A percentile compares a stretch with the other conserved stretches of the same genome.
Conservation (phyloP, 192 early-diverging fungal genomes). For the Backusella psychrophila region DNA sequence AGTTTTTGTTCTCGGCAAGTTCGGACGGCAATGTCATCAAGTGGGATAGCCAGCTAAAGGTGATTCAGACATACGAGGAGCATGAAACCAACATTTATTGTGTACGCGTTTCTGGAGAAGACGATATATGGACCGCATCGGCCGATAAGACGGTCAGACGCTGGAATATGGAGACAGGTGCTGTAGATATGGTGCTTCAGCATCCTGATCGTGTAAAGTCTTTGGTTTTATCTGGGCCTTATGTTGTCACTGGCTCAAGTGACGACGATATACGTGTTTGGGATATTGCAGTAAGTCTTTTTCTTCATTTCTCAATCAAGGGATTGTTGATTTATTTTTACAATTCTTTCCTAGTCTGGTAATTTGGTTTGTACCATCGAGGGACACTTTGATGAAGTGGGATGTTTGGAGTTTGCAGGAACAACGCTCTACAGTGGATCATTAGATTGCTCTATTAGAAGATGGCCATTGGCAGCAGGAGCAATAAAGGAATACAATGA, state of each 20-base stretch:
- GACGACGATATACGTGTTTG: conserved; percentile 88
- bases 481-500: conserved; percentile 13
- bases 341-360: conserved; percentile 51
- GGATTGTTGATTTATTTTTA: too few species aligned
- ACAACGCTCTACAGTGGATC: conserved; percentile 74
- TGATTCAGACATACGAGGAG: conserved; percentile 49
- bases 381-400: conserved; percentile 91
- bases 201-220: conserved; percentile 86
- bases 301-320: too few species aligned
- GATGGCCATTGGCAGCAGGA: conserved; percentile 63
- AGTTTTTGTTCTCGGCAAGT: conserved; percentile 57
- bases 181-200: conserved; percentile 66
- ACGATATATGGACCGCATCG: conserved; percentile 83
- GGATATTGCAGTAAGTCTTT: conserved; percentile 72
- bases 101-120: conserved; percentile 54
- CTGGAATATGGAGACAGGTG: conserved; percentile 80
- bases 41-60: conserved; percentile 55
- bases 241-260: conserved; percentile 78
- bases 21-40: conserved; percentile 65
- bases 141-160: conserved; percentile 88
- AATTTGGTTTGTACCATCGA: conserved; percentile 72
- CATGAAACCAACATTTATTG: conserved; percentile 82
- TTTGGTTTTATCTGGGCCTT: conserved; percentile 58
- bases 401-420: conserved; percentile 58
- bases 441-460: conserved; percentile 83